Evolutionary conservation across 2,329 filamentous ascomycete genomes (phyloP).

Genomic region (Trichoderma sp.): DNA sequence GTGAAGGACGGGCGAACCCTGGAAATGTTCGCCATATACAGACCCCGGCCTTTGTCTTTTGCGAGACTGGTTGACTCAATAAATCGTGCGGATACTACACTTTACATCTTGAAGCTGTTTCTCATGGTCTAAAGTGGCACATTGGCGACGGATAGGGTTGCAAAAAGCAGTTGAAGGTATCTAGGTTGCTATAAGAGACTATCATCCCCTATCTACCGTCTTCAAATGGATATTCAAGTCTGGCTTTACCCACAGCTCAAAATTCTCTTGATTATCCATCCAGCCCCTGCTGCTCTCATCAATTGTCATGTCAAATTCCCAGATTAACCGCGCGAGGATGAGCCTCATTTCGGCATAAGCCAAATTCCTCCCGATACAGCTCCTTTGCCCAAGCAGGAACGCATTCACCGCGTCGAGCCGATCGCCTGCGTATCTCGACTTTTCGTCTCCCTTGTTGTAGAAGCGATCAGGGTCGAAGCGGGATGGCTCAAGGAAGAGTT

Average conservation of each 20-base stretch:
- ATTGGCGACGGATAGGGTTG: no score
- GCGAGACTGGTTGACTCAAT: no score
- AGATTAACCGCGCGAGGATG: conserved; percentile 49
- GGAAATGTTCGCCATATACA: no score
- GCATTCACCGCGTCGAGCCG: conserved; percentile 46
- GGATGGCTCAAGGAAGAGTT: conserved; percentile 47
- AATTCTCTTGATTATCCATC: conserved; percentile 4
- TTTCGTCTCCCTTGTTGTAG: conserved; percentile 31
- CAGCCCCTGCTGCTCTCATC: conserved; percentile 26
- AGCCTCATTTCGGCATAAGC: conserved; percentile 54
- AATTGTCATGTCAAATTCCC: conserved; percentile 49
- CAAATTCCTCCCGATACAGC: conserved; percentile 49
- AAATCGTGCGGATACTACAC: no score
- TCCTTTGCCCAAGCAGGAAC: conserved; percentile 49
- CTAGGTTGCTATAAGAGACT: not conserved
- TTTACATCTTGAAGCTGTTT: no score
- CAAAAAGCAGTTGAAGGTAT: not conserved
- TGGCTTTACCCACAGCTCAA: not conserved
- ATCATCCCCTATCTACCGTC: not conserved
- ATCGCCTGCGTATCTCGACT: conserved; percentile 42
- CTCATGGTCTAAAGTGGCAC: no score
- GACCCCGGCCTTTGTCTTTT: no score
- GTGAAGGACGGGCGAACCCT: no score
- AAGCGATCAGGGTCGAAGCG: conserved; percentile 51
- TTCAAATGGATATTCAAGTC: not conserved